A percentile compares a stretch with the other conserved stretches of the same genome.
phyloP scores from a whole-genome alignment of 106 monocot species.

The Dactylorhiza incarnata region DNA sequence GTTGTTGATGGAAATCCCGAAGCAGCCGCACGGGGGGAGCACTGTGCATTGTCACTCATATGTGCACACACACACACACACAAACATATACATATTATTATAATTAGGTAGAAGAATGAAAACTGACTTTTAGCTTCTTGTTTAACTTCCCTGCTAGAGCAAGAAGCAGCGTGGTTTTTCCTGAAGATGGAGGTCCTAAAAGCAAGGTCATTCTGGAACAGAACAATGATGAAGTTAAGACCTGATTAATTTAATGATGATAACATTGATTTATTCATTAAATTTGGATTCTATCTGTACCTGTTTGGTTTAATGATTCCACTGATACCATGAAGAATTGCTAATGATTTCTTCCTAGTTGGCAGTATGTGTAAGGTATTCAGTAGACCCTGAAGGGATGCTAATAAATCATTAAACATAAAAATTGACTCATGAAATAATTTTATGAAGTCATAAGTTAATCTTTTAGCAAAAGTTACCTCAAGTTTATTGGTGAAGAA shows the following conservation, averaged over 20 bases:
- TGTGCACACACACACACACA: too few relatives aligned
- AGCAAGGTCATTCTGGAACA: conserved; percentile 52
- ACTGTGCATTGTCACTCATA: too few relatives aligned
- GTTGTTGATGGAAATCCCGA: too few relatives aligned
- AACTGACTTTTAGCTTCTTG: conserved; percentile 1
- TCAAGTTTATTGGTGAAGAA: conserved; percentile 21
- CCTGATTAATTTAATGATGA: too few relatives aligned
- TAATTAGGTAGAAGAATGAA: too few relatives aligned
- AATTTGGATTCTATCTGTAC: conserved; percentile 7
- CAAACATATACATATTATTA: too few relatives aligned
- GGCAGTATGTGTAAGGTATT: conserved; percentile 34
- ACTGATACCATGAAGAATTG: conserved; percentile 36
- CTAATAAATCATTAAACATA: not conserved
- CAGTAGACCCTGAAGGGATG: conserved; percentile 7
- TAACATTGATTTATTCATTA: not conserved
- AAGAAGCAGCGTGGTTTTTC: conserved; percentile 47
- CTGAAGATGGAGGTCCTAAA: conserved; percentile 55
- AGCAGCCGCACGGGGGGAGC: too few relatives aligned
- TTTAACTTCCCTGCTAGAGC: conserved; percentile 47
- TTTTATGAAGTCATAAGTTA: not conserved
- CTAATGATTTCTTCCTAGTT: conserved; percentile 26
- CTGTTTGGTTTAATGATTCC: conserved; percentile 40
- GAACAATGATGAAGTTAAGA: not conserved
- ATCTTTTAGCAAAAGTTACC: not conserved
- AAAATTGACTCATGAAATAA: not conserved